phyloP scores from a whole-genome alignment of 257 asterid genomes.

The Osmanthus fragrans region DNA sequence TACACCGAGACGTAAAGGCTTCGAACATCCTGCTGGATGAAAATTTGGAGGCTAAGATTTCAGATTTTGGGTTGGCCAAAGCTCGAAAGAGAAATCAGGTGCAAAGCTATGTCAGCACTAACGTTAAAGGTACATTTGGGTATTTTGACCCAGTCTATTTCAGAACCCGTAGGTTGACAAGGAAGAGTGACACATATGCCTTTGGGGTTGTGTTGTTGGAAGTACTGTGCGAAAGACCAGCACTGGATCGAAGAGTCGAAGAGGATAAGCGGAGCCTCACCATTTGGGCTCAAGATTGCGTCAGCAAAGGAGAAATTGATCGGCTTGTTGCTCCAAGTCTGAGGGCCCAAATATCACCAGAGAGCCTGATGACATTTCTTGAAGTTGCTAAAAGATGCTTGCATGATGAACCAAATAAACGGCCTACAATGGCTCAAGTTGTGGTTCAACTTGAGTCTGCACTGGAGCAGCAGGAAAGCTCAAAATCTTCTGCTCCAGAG shows the following conservation, averaged over 20 bases:
- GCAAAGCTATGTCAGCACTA: conserved; percentile 45
- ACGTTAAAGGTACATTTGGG: conserved; percentile 57
- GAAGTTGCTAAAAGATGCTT: conserved; percentile 45
- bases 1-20: conserved; percentile 60
- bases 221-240: conserved; percentile 53
- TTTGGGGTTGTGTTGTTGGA: conserved; percentile 64
- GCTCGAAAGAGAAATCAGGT: conserved; percentile 36
- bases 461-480: conserved; percentile 39
- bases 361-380: conserved; percentile 38
- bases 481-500: background rate
- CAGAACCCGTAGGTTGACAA: conserved; percentile 40
- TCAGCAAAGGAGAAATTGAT: conserved; percentile 36
- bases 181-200: conserved; percentile 55
- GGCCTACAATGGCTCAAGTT: conserved; percentile 53
- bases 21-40: conserved; percentile 61
- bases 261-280: conserved; percentile 38
- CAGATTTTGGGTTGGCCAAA: conserved; percentile 71
- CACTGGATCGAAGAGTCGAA: conserved; percentile 33
- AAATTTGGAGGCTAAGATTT: conserved; percentile 50
- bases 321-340: conserved; percentile 37
- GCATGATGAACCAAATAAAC: conserved; percentile 42
- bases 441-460: conserved; percentile 46
- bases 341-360: conserved; percentile 35
- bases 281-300: conserved; percentile 45
- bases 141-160: conserved; percentile 58